phyloP scores from a whole-genome alignment of 306 rosid species.

The Sicyos edulis region DNA sequence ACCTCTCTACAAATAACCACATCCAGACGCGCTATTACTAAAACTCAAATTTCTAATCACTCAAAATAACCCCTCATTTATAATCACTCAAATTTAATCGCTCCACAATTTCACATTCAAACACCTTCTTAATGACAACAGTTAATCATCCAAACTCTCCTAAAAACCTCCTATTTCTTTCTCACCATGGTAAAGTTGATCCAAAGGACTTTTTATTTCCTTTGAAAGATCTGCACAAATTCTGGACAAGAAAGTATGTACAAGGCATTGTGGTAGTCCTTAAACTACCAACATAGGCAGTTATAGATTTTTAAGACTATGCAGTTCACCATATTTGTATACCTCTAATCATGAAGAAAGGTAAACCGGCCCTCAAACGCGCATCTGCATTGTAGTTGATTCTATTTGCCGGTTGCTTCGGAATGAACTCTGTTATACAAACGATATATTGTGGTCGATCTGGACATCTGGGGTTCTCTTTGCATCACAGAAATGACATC shows the following conservation, averaged over 20 bases:
- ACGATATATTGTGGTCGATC: slow-evolving; percentile 56
- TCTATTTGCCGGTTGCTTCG: slow-evolving; percentile 35
- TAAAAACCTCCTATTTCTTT: background rate
- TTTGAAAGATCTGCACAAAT: background rate
- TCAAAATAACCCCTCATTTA: too few relatives aligned
- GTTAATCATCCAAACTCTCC: background rate
- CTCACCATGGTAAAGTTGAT: background rate
- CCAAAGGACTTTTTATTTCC: background rate
- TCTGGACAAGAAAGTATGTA: background rate
- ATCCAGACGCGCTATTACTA: too few relatives aligned
- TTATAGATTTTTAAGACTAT: background rate
- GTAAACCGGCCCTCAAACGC: background rate
- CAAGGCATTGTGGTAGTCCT: background rate
- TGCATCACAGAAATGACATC: slow-evolving; percentile 83
- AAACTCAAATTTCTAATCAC: too few relatives aligned
- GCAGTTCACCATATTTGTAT: background rate
- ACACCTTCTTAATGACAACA: background rate
- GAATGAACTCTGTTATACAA: slow-evolving; percentile 53
- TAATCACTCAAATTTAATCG: too few relatives aligned
- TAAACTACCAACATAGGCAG: slow-evolving; percentile 5
- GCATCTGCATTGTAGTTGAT: background rate
- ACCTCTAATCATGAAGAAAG: background rate
- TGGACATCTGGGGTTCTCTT: slow-evolving; percentile 91
- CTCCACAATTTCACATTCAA: too few relatives aligned
- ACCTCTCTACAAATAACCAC: too few relatives aligned